Evolutionary conservation across 129 eudicot species (phyloP).

Genomic region (Pittosporum tobira): DNA sequence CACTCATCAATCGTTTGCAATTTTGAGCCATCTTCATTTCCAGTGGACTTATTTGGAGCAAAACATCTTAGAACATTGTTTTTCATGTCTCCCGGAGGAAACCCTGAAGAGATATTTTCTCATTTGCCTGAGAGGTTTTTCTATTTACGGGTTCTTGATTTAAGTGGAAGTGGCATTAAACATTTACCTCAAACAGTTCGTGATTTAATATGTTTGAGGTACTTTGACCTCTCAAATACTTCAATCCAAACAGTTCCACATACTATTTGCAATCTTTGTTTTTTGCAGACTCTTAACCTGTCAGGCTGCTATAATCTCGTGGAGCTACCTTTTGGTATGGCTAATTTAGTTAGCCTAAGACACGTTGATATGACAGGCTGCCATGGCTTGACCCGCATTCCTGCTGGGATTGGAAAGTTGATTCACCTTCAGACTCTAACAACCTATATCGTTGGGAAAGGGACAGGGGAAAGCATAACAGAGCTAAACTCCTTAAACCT

Average conservation of each 20-base stretch:
- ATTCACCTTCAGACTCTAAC: background rate
- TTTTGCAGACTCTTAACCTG: conserved; percentile 19
- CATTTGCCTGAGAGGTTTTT: conserved; percentile 14
- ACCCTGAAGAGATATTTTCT: background rate
- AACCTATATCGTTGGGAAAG: background rate
- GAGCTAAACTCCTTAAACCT: background rate
- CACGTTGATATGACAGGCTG: background rate
- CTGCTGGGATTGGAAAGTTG: background rate
- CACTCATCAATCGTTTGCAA: conserved; percentile 20
- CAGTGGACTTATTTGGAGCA: conserved; percentile 16
- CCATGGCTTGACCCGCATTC: background rate
- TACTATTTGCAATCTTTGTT: conserved; percentile 9
- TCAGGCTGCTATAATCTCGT: conserved; percentile 17
- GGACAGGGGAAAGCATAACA: background rate
- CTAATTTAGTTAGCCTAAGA: background rate
- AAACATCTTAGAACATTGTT: conserved; percentile 18
- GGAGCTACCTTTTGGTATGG: background rate
- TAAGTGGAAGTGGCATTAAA: conserved; percentile 19
- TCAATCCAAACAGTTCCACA: conserved; percentile 19
- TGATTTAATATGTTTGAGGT: conserved; percentile 18
- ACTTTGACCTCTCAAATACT: conserved; percentile 27
- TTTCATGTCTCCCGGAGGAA: conserved; percentile 14
- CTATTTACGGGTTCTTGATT: conserved; percentile 18
- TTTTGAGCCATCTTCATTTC: conserved; percentile 4
- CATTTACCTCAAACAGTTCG: conserved; percentile 18